Percentiles rank a stretch among this genome's conserved stretches.
Evolutionary conservation across 257 asterid species (phyloP).

Genomic region (Prunella vulgaris): DNA sequence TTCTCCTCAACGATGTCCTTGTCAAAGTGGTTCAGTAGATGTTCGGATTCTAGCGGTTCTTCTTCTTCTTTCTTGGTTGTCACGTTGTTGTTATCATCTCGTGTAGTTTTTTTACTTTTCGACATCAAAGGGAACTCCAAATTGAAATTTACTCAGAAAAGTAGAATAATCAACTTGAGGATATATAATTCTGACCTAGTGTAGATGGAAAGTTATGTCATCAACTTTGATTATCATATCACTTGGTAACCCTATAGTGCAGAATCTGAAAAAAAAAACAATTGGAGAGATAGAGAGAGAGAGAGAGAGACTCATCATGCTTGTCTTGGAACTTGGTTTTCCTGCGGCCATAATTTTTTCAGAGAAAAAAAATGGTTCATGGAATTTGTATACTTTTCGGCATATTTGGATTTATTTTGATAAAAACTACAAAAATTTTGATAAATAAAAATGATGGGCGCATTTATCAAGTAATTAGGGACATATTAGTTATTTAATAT

Average conservation of each 20-base stretch:
- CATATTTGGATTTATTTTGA: too few species aligned
- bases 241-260: constrained; percentile 92
- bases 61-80: constrained; percentile 27
- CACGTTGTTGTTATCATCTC: constrained; percentile 72
- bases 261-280: constrained; percentile 58
- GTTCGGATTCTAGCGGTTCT: constrained; percentile 36
- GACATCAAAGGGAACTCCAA: constrained; percentile 91
- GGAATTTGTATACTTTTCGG: too few species aligned
- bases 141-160: not conserved
- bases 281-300: not conserved
- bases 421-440: too few species aligned
- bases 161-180: not conserved
- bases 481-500: too few species aligned
- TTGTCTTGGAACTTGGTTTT: constrained; percentile 69
- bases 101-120: constrained; percentile 77
- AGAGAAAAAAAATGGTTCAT: too few species aligned
- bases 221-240: constrained; percentile 76
- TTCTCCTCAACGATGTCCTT: constrained; percentile 39
- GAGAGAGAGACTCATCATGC: constrained; percentile 58
- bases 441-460: too few species aligned
- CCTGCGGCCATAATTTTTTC: constrained; percentile 53
- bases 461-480: too few species aligned
- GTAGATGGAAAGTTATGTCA: constrained; percentile 90
- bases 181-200: constrained; percentile 45
- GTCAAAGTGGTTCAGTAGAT: constrained; percentile 26